Conservation (phyloP, 441 rosid species). For the Brassica hybrid region DNA sequence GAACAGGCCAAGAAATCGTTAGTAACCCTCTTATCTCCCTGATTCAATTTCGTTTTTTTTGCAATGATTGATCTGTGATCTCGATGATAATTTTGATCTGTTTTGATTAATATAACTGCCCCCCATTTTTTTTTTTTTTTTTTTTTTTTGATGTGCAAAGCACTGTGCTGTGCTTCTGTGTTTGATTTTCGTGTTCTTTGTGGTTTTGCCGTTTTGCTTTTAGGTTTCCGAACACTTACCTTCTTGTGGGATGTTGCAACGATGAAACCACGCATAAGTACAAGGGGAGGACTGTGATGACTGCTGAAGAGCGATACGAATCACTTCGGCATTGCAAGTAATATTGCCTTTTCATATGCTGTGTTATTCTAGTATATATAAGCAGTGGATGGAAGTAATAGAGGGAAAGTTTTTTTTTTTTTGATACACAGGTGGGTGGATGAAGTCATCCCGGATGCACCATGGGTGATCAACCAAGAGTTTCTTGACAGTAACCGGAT, state of each 20-base stretch:
- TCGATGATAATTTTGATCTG: background rate
- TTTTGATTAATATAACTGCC: background rate
- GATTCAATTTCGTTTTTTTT: background rate
- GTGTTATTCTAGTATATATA: background rate
- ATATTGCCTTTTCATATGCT: background rate
- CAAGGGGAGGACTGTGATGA: slow-evolving; percentile 94
- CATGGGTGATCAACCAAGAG: slow-evolving; percentile 85
- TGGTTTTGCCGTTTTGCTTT: slow-evolving; percentile 1
- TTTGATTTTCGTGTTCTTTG: slow-evolving; percentile 20
- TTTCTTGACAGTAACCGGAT: slow-evolving; percentile 80
- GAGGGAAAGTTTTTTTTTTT: slow-evolving; percentile 15
- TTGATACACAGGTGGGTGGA: slow-evolving; percentile 79
- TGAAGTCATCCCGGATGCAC: slow-evolving; percentile 96
- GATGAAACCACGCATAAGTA: slow-evolving; percentile 78
- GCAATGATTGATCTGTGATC: slow-evolving; percentile 14
- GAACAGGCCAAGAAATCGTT: slow-evolving; percentile 92
- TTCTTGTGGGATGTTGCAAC: slow-evolving; percentile 91
- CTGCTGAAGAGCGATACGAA: slow-evolving; percentile 79
- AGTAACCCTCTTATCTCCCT: slow-evolving; percentile 8
- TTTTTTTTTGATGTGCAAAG: background rate
- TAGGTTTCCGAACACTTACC: slow-evolving; percentile 82
- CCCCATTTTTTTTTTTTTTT: no score
- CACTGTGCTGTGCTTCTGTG: background rate
- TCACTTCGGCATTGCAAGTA: slow-evolving; percentile 96
- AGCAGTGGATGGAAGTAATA: background rate